Evolutionary conservation across 2,329 filamentous ascomycete genomes (phyloP).

Genomic region (Fusarium begoniae): DNA sequence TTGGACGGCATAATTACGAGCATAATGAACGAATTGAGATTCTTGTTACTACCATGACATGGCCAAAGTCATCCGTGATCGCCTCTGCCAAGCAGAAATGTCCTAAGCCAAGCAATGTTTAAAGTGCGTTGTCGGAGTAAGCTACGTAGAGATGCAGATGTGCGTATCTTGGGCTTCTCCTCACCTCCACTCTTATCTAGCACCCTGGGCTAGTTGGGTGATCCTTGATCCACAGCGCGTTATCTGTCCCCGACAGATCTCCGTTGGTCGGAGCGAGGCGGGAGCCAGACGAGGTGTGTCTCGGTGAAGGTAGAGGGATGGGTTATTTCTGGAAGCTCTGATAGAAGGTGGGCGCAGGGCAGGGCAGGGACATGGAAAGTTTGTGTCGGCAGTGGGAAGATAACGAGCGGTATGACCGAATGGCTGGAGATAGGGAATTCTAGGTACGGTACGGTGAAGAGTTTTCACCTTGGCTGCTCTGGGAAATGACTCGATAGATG

Average conservation of each 20-base stretch:
- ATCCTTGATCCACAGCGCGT: slow-evolving; percentile 7
- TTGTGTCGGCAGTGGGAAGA: not conserved
- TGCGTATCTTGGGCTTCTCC: not conserved
- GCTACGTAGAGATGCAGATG: not conserved
- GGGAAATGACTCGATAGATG: slow-evolving; percentile 1
- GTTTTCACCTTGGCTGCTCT: not conserved
- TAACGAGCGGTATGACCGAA: slow-evolving; percentile 2
- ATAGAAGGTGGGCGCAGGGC: slow-evolving; percentile 14
- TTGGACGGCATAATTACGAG: slow-evolving; percentile 16
- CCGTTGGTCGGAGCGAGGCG: slow-evolving; percentile 10
- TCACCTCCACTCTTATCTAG: slow-evolving; percentile 28
- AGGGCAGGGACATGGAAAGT: not conserved
- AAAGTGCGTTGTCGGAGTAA: slow-evolving; percentile 21
- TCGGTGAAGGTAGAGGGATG: slow-evolving; percentile 11
- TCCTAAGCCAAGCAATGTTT: not conserved
- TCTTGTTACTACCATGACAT: not conserved
- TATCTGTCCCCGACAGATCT: slow-evolving; percentile 26
- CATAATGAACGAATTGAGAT: slow-evolving; percentile 25
- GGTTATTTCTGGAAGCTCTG: slow-evolving; percentile 22
- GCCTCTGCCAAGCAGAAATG: slow-evolving; percentile 5
- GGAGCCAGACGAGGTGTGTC: slow-evolving; percentile 3
- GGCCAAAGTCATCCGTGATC: not conserved
- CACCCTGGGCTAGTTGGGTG: slow-evolving; percentile 1
- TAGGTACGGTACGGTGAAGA: not conserved
- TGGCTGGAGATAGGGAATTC: slow-evolving; percentile 8